Evolutionary conservation across 495 filamentous ascomycete species (phyloP).

Genomic region (Daldinia bambusicola): DNA sequence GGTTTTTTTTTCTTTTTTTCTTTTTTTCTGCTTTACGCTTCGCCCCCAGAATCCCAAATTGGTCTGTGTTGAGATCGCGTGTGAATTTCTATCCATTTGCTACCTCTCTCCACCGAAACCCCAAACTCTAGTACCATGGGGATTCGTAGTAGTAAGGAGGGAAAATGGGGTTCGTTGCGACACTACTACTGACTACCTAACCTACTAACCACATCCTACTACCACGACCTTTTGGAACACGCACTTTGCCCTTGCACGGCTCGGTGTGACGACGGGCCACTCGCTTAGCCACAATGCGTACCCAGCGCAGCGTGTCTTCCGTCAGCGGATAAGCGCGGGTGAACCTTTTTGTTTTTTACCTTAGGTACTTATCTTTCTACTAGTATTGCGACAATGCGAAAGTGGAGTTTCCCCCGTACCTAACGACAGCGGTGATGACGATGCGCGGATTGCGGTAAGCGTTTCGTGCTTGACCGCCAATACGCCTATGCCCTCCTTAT

Average conservation of each 20-base stretch:
- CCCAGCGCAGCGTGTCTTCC: too few species aligned
- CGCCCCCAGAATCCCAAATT: background rate
- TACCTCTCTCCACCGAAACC: background rate
- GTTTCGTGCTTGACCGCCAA: constrained; percentile 25
- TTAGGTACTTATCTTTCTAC: too few species aligned
- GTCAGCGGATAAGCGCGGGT: too few species aligned
- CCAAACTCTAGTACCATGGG: constrained; percentile 8
- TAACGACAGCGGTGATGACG: constrained; percentile 18
- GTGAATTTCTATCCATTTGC: background rate
- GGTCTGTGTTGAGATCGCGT: constrained; percentile 1
- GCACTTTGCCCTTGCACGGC: constrained; percentile 9
- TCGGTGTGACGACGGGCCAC: constrained; percentile 5
- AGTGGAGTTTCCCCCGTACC: background rate
- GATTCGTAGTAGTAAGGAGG: constrained; percentile 1
- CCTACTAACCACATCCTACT: too few species aligned
- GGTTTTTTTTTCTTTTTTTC: constrained; percentile 1
- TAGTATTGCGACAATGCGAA: background rate
- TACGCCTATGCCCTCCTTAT: constrained; percentile 20
- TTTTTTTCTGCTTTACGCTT: background rate
- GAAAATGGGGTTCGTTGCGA: background rate
- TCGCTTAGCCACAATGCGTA: constrained; percentile 26
- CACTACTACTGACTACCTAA: too few species aligned
- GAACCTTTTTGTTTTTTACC: too few species aligned
- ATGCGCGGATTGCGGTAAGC: constrained; percentile 25
- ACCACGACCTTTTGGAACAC: background rate